Conservation (phyloP, 1,284 basidiomycete genomes). For the Marasmius sp. region DNA sequence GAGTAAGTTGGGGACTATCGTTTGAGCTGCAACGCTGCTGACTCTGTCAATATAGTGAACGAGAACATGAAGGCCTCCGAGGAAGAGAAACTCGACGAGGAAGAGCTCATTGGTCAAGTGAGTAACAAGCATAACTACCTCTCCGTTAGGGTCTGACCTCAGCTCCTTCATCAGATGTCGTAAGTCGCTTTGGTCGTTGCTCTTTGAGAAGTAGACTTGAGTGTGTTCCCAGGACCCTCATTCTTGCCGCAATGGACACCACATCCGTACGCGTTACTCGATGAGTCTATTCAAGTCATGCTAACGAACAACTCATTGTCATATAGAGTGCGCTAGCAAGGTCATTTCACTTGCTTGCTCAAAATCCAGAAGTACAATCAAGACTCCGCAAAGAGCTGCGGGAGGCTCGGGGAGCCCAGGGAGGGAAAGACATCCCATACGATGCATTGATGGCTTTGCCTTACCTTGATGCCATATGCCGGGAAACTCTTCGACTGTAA, state of each 20-base stretch:
- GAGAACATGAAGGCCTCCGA: constrained; percentile 30
- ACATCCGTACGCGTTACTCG: constrained; percentile 18
- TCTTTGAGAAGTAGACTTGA: neutral
- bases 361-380: constrained; percentile 21
- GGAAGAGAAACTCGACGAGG: constrained; percentile 30
- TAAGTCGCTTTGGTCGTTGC: neutral
- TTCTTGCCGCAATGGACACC: constrained; percentile 31
- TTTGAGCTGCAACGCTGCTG: neutral
- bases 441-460: constrained; percentile 31
- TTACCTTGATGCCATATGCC: constrained; percentile 33
- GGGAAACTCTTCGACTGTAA: constrained; percentile 30
- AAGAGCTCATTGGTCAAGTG: constrained; percentile 30
- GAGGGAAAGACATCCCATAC: constrained; percentile 19
- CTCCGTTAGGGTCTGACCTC: neutral
- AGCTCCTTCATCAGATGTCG: constrained; percentile 7
- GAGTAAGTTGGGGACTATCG: constrained; percentile 25
- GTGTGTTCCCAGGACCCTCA: constrained; percentile 20
- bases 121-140: neutral
- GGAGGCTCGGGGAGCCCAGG: constrained; percentile 11
- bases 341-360: constrained; percentile 22
- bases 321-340: constrained; percentile 20
- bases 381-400: constrained; percentile 23
- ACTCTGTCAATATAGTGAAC: constrained; percentile 23
- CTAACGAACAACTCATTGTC: neutral
- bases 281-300: neutral